These are phyloP conservation scores for Plasmodium reichenowi DNA, from an alignment of 169 alveolate species.

Conservation along the genomic window DNA sequence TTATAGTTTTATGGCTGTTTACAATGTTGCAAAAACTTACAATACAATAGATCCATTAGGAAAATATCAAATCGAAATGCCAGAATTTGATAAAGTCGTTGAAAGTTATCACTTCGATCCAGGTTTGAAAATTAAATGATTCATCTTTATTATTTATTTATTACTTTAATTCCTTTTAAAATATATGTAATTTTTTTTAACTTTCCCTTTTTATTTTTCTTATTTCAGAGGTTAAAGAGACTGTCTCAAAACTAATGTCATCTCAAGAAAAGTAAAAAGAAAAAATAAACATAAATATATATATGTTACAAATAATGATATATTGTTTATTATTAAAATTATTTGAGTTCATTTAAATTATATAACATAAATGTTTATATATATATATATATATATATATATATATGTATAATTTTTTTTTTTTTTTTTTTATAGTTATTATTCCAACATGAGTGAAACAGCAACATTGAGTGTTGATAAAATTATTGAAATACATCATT, in stretches of 20 bases:
- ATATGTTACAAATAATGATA: not conserved
- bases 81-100: conserved; percentile 74
- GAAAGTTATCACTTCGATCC: conserved; percentile 75
- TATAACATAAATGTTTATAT: not conserved
- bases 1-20: conserved; percentile 66
- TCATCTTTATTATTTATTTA: not conserved
- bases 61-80: conserved; percentile 75
- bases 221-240: conserved; percentile 55
- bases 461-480: conserved; percentile 80
- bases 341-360: not conserved
- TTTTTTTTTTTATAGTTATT: conserved; percentile 23
- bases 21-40: conserved; percentile 58
- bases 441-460: conserved; percentile 59
- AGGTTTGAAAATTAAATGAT: conserved; percentile 18
- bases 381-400: not conserved
- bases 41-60: conserved; percentile 73
- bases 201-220: not conserved
- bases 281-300: conserved; percentile 9
- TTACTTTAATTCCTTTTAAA: not conserved
- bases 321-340: no score
- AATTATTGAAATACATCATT: conserved; percentile 85
- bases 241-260: conserved; percentile 67
- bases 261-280: conserved; percentile 66
- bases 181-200: not conserved
- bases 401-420: not conserved